Conservation (phyloP, 257 asterid genomes). For the Euphrasia confusa region DNA sequence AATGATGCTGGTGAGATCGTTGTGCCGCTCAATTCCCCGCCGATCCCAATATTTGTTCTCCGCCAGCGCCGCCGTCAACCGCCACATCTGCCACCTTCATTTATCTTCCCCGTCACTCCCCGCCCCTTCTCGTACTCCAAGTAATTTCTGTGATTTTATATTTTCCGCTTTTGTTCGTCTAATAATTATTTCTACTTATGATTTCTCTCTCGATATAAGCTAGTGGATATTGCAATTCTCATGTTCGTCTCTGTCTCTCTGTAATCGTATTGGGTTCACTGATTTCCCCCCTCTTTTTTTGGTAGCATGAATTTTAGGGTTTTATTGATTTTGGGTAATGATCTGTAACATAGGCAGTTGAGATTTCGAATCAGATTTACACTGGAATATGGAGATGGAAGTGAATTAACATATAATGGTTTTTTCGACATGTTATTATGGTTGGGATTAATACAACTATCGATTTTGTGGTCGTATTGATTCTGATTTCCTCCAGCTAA, state of each 20-base stretch:
- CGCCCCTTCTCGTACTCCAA: conserved; percentile 34
- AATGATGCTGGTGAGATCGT: conserved; percentile 56
- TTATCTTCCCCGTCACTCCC: conserved; percentile 41
- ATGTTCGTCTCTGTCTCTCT: not conserved
- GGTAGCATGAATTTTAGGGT: conserved; percentile 9
- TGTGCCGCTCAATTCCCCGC: conserved; percentile 60
- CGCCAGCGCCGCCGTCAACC: conserved; percentile 46
- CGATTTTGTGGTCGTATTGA: conserved; percentile 8
- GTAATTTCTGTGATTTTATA: conserved; percentile 16
- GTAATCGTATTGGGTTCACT: not conserved
- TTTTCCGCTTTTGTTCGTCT: not conserved
- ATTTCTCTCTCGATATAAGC: conserved; percentile 8
- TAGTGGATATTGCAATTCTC: not conserved
- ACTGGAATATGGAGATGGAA: conserved; percentile 14
- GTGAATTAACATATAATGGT: not conserved
- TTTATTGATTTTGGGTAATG: conserved; percentile 1
- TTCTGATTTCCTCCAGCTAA: not conserved
- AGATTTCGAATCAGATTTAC: conserved; percentile 7
- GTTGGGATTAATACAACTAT: conserved; percentile 4
- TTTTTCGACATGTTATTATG: conserved; percentile 4
- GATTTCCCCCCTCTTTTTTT: not conserved
- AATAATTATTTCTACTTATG: not conserved
- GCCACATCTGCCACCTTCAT: conserved; percentile 58
- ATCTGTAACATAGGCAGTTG: conserved; percentile 8
- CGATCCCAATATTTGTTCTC: conserved; percentile 46